Base-by-base conservation (phyloP, 352 stramenopile genomes). In the Phytophthora aleatoria region DNA sequence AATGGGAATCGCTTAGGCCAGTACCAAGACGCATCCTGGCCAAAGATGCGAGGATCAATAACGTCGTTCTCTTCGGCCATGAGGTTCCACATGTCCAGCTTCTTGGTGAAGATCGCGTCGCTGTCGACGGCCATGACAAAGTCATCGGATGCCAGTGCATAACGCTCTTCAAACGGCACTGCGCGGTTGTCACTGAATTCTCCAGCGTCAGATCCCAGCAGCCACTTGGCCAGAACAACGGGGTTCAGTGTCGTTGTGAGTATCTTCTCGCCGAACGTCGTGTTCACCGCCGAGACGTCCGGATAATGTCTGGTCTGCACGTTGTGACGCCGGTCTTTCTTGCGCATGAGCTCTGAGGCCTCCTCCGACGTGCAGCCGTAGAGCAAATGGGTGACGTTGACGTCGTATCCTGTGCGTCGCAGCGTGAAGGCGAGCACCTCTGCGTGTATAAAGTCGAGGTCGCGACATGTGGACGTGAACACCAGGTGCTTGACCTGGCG, bases 1-100 rank as follows among this genome's bases (percentile, higher is more conserved):
- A 93, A 36, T 6, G 83, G 82, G 45, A 74, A 73, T 5, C 48
- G 64, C 20, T 83, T 77, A 5, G 85, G 85, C 61, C 81, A 80
- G 62, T 92, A 95, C 87, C 87, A 95, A 0, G 83, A 83, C 5
- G 87, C 87, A 54, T 95, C 85, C 54, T 95, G 87, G 9, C 81
- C 87, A 64, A 87, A 88, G 15, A 81, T 68, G 20, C 50, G 63
- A 33, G 88, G 68, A 57, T 90, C 83, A 48, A 88, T 77, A 9
- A 83, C 76, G 53, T 89, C 82, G 27, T 91, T 81, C 7, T 78
- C 83, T 42, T 92, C 83, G 10, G 69, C 57, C 35, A 85, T 81
- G 20, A 95, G 69, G 48, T 83, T 87, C 71, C 71, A 82, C 64
- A 95, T 77, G 55, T 94, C 85, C 12, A 91, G 9, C 24, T 85